Base-by-base conservation (phyloP, 306 rosid genomes). In the Neltuma alba region DNA sequence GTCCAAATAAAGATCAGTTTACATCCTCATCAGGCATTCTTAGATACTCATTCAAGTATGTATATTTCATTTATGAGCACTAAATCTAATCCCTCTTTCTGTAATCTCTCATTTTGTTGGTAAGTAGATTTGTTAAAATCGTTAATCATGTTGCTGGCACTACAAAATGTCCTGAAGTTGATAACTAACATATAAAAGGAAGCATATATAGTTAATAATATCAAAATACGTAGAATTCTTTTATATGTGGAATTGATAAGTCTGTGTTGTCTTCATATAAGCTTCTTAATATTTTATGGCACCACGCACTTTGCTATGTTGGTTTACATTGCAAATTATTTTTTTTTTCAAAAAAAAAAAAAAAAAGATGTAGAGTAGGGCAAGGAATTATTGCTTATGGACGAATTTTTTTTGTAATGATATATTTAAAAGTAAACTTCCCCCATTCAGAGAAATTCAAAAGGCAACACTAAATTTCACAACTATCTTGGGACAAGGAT, bases 31-130 rank as follows among this genome's bases (percentile, higher is more conserved):
- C 97, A 76, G 95, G 95, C 78, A 75, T 83, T 75, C 87, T 64
- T 33, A 89, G 82, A 84, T 90, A 92, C 87, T 85, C 92, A 40
- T 89, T 89, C 89, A 92, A 89, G 97, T 92, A 89, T 42, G 89
- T 66, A 23, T 10, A 61, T 75, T 40, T 70, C 55, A 55, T 12
- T 38, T 71, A 34, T 67, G 52, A 38, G n/a, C 72, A 20, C 64
- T 21, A 65, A 15, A 23, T 36, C 40, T 7, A n/a, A 6, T 60
- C 72, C 63, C 18, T 16, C 47, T 73, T 71, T 57, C 47, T 66
- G 67, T 48, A 55, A 55, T 55, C 63, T 55, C 63, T 55, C 23
- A 9, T 25, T 23, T 9, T 0, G 47, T 65, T 20, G 9, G 18
- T n/a, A 9, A 1, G 18, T 18, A 20, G 28, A 65, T 36, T 30